Percentiles rank a stretch among this genome's conserved stretches.
These are phyloP conservation scores for Penicillium sp. DNA, from an alignment of 2,329 filamentous ascomycete species.

Conservation along the genomic window DNA sequence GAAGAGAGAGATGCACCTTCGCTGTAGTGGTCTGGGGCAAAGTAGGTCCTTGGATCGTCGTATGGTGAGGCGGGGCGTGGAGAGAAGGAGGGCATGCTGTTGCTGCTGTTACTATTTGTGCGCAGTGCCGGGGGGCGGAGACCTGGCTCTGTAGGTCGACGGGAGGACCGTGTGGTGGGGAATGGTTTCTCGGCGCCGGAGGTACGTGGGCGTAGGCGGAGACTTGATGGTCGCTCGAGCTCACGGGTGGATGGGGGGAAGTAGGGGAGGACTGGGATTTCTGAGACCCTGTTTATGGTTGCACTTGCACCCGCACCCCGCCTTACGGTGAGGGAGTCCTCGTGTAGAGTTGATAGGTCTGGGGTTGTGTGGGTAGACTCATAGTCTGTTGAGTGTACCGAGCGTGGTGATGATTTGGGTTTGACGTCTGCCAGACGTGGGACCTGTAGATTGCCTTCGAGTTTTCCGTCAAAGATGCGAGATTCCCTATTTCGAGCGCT, in stretches of 20 bases:
- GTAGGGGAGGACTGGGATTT: conserved; percentile 24
- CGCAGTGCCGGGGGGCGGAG: conserved; percentile 27
- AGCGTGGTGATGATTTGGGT: conserved; percentile 1
- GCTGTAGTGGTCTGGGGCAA: conserved; percentile 19
- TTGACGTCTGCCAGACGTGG: conserved; percentile 11
- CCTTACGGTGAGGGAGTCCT: background rate
- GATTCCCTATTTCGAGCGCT: conserved; percentile 17
- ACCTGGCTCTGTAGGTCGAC: conserved; percentile 18
- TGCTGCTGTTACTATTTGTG: conserved; percentile 20
- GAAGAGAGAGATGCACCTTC: conserved; percentile 20
- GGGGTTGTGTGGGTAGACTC: background rate
- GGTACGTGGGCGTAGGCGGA: conserved; percentile 25
- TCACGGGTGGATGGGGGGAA: conserved; percentile 16
- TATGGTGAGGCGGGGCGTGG: conserved; percentile 14
- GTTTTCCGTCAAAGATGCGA: conserved; percentile 12
- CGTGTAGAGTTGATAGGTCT: background rate
- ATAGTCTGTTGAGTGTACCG: background rate
- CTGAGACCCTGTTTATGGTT: conserved; percentile 25
- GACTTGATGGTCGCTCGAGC: conserved; percentile 19
- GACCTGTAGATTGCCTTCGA: conserved; percentile 14
- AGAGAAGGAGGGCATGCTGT: conserved; percentile 18
- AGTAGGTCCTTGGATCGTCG: conserved; percentile 15
- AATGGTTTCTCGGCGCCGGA: conserved; percentile 21
- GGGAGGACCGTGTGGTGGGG: conserved; percentile 11
- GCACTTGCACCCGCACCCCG: conserved; percentile 12